A percentile compares a stretch with the other conserved stretches of the same genome.
These are phyloP conservation scores for Exutisphaerella laricina DNA, from an alignment of 2,329 filamentous ascomycete species.

Conservation along the genomic window DNA sequence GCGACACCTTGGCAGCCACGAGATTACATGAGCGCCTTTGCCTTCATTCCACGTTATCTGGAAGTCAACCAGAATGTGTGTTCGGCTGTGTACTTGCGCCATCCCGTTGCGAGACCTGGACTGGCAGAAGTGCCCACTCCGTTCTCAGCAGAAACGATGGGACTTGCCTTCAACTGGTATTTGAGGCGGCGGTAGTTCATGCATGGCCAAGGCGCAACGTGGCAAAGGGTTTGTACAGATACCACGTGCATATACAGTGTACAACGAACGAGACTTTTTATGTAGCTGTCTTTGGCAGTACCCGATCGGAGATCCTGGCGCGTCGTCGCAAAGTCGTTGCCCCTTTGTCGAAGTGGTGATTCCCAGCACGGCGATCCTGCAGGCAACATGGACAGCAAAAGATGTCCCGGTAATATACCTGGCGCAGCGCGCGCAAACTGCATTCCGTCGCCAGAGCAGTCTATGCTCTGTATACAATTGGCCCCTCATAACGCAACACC, in stretches of 20 bases:
- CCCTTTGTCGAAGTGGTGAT: no score
- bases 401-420: no score
- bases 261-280: no score
- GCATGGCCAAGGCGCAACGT: conserved; percentile 11
- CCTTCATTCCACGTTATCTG: conserved; percentile 89
- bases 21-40: conserved; percentile 83
- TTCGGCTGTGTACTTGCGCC: conserved; percentile 86
- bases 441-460: no score
- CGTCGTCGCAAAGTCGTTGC: no score
- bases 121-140: conserved; percentile 71
- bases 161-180: conserved; percentile 92
- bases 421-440: no score
- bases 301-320: no score
- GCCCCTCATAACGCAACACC: no score
- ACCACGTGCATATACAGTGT: background rate
- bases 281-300: no score
- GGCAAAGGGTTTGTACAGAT: conserved; percentile 2
- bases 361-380: no score
- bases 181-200: conserved; percentile 62
- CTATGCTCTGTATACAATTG: no score
- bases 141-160: conserved; percentile 63
- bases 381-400: no score
- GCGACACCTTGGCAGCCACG: conserved; percentile 84
- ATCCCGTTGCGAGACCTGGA: conserved; percentile 83
- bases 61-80: conserved; percentile 98